Conservation (phyloP, 2,329 filamentous ascomycete genomes). For the Ramularia collo-cygni region DNA sequence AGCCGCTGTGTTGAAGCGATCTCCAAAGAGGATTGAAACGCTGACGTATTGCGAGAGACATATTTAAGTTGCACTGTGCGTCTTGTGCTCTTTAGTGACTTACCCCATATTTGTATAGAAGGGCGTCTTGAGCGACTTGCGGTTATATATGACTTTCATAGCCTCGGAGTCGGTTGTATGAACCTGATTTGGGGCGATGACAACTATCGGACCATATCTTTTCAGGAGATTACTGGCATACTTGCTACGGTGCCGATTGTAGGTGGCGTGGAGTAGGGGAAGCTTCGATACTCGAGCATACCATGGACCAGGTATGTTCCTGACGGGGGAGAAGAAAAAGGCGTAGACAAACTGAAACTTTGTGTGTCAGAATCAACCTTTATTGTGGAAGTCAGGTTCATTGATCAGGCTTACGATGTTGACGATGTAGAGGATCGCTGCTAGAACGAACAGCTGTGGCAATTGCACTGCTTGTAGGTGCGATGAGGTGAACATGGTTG, state of each 20-base stretch:
- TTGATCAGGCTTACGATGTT: too few relatives aligned
- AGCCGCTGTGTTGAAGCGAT: too few relatives aligned
- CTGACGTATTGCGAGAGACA: too few relatives aligned
- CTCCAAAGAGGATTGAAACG: too few relatives aligned
- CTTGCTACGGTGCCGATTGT: constrained; percentile 6
- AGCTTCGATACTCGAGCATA: constrained; percentile 11
- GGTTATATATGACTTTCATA: constrained; percentile 15
- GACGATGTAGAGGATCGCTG: too few relatives aligned
- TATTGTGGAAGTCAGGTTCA: too few relatives aligned
- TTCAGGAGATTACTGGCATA: constrained; percentile 9
- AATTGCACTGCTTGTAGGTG: too few relatives aligned
- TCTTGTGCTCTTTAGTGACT: too few relatives aligned
- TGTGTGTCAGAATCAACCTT: too few relatives aligned
- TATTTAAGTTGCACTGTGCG: too few relatives aligned
- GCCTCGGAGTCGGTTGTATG: constrained; percentile 13
- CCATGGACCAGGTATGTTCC: constrained; percentile 13
- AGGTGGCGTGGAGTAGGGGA: constrained; percentile 10
- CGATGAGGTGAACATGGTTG: too few relatives aligned
- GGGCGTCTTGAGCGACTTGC: constrained; percentile 9
- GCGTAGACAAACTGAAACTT: constrained; percentile 11
- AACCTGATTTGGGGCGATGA: constrained; percentile 17
- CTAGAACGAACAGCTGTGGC: too few relatives aligned
- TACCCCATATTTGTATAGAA: constrained; percentile 16
- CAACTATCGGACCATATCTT: constrained; percentile 13
- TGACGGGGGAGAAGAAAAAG: constrained; percentile 11